A percentile compares a stretch with the other conserved stretches of the same genome.
phyloP scores from a whole-genome alignment of 495 filamentous ascomycete genomes.

The Lasiosphaeria miniovina region DNA sequence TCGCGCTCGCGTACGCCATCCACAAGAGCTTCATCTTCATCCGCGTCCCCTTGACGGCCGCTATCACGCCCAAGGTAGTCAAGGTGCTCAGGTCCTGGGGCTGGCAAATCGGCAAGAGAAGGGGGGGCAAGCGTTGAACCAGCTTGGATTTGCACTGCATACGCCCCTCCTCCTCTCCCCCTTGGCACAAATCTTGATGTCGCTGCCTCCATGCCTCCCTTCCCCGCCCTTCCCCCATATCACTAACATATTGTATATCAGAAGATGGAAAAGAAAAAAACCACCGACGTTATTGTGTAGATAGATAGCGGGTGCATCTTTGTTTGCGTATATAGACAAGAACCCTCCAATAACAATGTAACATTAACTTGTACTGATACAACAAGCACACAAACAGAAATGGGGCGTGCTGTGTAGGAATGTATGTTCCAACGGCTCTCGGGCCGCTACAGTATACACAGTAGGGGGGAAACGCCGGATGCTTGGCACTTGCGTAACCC shows the following conservation, averaged over 20 bases:
- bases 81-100: slow-evolving; percentile 83
- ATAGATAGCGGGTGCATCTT: background rate
- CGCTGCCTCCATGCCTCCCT: too few relatives aligned
- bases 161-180: too few relatives aligned
- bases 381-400: background rate
- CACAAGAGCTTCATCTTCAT: slow-evolving; percentile 98
- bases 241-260: background rate
- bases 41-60: slow-evolving; percentile 83
- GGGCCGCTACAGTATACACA: too few relatives aligned
- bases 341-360: background rate
- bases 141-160: background rate
- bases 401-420: too few relatives aligned
- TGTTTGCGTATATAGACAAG: background rate
- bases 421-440: background rate
- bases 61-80: slow-evolving; percentile 87
- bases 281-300: background rate
- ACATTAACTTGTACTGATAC: background rate
- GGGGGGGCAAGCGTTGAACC: slow-evolving; percentile 10
- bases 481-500: too few relatives aligned
- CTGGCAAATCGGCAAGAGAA: slow-evolving; percentile 54
- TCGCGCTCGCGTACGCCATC: slow-evolving; percentile 92
- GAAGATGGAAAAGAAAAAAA: background rate
- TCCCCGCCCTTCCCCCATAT: background rate
- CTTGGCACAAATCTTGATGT: too few relatives aligned
- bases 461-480: too few relatives aligned